Percentiles rank a stretch among this genome's conserved stretches.
Evolutionary conservation across 352 stramenopile species (phyloP).

Genomic region (Poterioochromonas sp.): DNA sequence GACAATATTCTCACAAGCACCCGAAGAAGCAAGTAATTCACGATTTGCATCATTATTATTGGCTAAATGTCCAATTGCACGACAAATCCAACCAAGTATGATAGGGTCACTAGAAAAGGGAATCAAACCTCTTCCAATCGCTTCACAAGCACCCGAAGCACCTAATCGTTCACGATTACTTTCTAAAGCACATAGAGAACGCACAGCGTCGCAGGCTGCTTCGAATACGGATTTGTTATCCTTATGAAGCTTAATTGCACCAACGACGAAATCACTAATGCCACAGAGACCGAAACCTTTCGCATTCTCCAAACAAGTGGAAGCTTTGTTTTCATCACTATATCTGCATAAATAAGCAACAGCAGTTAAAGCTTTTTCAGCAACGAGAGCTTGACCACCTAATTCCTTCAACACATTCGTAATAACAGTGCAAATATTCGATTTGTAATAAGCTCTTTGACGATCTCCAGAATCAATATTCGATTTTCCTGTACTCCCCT

Average conservation of each 20-base stretch:
- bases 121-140: neutral
- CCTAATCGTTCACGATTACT: constrained; percentile 17
- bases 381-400: neutral
- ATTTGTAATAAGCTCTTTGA: neutral
- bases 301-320: constrained; percentile 37
- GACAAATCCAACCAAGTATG: constrained; percentile 3
- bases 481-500: neutral
- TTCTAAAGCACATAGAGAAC: neutral
- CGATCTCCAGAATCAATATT: constrained; percentile 1
- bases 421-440: neutral
- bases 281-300: constrained; percentile 24
- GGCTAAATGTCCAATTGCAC: constrained; percentile 17
- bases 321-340: constrained; percentile 8
- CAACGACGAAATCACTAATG: neutral
- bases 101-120: neutral
- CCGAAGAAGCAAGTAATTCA: neutral
- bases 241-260: constrained; percentile 1
- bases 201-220: neutral
- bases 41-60: constrained; percentile 2
- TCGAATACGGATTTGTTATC: neutral
- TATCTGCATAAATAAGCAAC: constrained; percentile 6
- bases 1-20: constrained; percentile 3
- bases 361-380: neutral
- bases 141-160: constrained; percentile 5
- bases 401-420: neutral